Conservation (phyloP, 2,329 filamentous ascomycete genomes). For the Colletotrichum liriopes region DNA sequence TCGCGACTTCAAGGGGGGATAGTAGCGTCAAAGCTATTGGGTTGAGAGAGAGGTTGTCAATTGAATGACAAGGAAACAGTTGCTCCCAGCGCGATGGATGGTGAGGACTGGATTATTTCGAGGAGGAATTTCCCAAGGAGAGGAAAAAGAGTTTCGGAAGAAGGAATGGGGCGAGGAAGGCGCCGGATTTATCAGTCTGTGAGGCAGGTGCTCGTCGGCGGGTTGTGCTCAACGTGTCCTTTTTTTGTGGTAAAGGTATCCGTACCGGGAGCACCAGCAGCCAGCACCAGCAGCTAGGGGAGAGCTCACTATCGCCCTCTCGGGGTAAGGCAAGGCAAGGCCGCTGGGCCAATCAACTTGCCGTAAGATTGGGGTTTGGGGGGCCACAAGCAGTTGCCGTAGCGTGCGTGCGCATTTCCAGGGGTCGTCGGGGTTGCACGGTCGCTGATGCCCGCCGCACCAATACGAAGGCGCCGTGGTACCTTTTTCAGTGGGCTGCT, state of each 20-base stretch:
- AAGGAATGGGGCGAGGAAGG: constrained; percentile 41
- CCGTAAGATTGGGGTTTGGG: constrained; percentile 19
- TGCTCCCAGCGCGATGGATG: constrained; percentile 34
- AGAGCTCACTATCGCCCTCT: constrained; percentile 31
- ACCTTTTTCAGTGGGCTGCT: constrained; percentile 39
- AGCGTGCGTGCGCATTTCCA: constrained; percentile 9
- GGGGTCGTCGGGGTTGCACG: constrained; percentile 28
- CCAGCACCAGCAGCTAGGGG: constrained; percentile 34
- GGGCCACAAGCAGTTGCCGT: constrained; percentile 30
- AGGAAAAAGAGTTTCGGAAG: constrained; percentile 41
- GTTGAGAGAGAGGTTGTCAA: constrained; percentile 34
- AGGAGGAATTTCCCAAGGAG: constrained; percentile 39
- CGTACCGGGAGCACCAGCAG: constrained; percentile 12
- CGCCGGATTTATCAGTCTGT: constrained; percentile 43
- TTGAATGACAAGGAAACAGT: constrained; percentile 39
- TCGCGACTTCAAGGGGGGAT: constrained; percentile 13
- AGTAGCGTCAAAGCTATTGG: constrained; percentile 34
- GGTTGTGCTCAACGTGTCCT: constrained; percentile 46
- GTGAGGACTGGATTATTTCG: constrained; percentile 28
- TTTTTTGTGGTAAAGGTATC: constrained; percentile 42
- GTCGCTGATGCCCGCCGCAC: constrained; percentile 22
- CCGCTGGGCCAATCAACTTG: constrained; percentile 20
- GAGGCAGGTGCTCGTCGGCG: constrained; percentile 30
- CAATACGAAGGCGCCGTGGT: constrained; percentile 22
- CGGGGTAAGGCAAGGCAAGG: constrained; percentile 22